Evolutionary conservation across 2,329 filamentous ascomycete species (phyloP).

Genomic region (Colletotrichum sp.): DNA sequence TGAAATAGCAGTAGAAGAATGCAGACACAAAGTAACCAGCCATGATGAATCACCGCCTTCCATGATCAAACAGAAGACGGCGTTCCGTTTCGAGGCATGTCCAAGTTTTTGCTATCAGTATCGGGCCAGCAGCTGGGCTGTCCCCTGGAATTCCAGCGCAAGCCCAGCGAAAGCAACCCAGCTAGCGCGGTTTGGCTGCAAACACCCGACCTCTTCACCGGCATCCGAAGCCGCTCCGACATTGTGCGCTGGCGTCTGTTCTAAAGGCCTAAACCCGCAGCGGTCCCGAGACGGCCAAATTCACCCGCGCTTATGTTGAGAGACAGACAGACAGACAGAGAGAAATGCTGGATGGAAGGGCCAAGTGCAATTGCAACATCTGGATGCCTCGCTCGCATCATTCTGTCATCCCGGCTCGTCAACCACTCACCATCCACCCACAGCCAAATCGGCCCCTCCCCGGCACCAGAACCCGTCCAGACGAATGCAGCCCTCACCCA

Average conservation of each 20-base stretch:
- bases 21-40: not conserved
- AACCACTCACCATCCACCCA: not conserved
- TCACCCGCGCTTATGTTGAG: not conserved
- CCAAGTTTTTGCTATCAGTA: not conserved
- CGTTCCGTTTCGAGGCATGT: not conserved
- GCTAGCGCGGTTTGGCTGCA: not conserved
- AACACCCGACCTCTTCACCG: not conserved
- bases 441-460: not conserved
- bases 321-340: not conserved
- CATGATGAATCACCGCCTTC: not conserved
- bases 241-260: not conserved
- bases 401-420: not conserved
- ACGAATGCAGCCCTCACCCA: not conserved
- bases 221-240: not conserved
- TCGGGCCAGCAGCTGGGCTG: not conserved
- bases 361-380: not conserved
- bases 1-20: not conserved
- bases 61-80: not conserved
- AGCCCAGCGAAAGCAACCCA: not conserved
- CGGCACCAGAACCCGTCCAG: not conserved
- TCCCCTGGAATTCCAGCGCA: not conserved
- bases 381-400: constrained; percentile 10
- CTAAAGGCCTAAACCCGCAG: not conserved
- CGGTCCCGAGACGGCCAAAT: constrained; percentile 17
- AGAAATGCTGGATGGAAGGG: not conserved